Evolutionary conservation across 179 eudicot genomes (phyloP).

Genomic region (Heliamphora pulchella): DNA sequence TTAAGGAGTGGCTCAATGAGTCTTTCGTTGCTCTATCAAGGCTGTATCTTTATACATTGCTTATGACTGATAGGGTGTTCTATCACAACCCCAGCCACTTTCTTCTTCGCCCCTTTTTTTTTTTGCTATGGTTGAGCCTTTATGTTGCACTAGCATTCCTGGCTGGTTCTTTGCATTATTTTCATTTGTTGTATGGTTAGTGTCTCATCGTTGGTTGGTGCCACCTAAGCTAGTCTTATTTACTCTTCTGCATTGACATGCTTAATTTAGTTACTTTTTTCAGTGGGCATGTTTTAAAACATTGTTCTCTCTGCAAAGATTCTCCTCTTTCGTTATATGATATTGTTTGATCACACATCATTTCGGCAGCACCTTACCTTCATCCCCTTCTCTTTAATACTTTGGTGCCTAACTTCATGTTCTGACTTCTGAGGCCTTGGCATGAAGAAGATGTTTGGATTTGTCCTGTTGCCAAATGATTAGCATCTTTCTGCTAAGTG

Average conservation of each 20-base stretch:
- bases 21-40: background rate
- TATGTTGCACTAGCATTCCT: too few species aligned
- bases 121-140: background rate
- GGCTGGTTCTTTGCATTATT: background rate
- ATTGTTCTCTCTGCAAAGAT: background rate
- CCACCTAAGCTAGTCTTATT: background rate
- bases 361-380: background rate
- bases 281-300: background rate
- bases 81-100: background rate
- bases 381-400: background rate
- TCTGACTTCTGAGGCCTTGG: background rate
- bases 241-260: background rate
- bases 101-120: background rate
- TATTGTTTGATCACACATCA: background rate
- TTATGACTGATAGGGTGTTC: background rate
- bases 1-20: slow-evolving; percentile 1
- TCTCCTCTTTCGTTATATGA: background rate
- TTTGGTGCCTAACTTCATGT: background rate
- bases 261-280: background rate
- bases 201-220: background rate
- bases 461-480: background rate
- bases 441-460: background rate
- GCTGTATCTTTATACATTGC: background rate
- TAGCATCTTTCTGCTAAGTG: background rate
- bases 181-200: background rate